A percentile compares a stretch with the other conserved stretches of the same genome.
Evolutionary conservation across 177 flowering plant species (phyloP).

Genomic region (Telopea speciosissima): DNA sequence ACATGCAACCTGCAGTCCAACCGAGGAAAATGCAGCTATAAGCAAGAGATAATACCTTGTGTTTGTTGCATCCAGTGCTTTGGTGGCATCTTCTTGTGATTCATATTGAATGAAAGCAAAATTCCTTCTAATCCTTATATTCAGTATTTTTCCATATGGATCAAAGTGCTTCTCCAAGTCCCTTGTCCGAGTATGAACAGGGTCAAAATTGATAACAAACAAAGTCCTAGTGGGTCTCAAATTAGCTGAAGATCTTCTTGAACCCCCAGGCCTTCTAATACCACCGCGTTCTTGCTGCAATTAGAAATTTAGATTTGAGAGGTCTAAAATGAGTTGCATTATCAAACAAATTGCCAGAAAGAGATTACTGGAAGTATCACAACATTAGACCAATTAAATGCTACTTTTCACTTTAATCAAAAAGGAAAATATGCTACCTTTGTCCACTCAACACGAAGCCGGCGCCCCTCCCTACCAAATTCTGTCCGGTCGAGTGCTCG

Average conservation of each 20-base stretch:
- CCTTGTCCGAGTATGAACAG: conserved; percentile 63
- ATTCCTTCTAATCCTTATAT: conserved; percentile 83
- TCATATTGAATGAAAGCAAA: conserved; percentile 94
- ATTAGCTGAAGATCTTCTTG: conserved; percentile 61
- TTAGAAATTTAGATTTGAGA: neutral
- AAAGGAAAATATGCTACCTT: conserved; percentile 41
- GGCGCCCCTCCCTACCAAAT: conserved; percentile 91
- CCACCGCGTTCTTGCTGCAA: conserved; percentile 90
- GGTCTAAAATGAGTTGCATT: neutral
- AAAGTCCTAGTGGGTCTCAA: conserved; percentile 76
- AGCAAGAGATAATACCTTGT: conserved; percentile 48
- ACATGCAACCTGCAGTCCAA: no score
- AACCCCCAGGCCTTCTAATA: conserved; percentile 49
- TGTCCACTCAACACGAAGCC: conserved; percentile 98
- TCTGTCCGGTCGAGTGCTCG: conserved; percentile 72
- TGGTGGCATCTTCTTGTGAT: conserved; percentile 84
- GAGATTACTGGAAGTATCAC: neutral
- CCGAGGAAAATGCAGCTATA: neutral
- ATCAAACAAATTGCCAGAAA: neutral
- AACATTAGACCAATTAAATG: neutral
- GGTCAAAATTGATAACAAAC: conserved; percentile 94
- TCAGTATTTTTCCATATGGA: conserved; percentile 76
- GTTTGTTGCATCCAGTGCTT: conserved; percentile 80
- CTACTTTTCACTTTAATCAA: conserved; percentile 38
- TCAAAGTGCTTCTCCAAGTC: conserved; percentile 95